A percentile compares a stretch with the other conserved stretches of the same genome.
phyloP scores from a whole-genome alignment of 1,284 basidiomycete genomes.

The Marasmius oreades region DNA sequence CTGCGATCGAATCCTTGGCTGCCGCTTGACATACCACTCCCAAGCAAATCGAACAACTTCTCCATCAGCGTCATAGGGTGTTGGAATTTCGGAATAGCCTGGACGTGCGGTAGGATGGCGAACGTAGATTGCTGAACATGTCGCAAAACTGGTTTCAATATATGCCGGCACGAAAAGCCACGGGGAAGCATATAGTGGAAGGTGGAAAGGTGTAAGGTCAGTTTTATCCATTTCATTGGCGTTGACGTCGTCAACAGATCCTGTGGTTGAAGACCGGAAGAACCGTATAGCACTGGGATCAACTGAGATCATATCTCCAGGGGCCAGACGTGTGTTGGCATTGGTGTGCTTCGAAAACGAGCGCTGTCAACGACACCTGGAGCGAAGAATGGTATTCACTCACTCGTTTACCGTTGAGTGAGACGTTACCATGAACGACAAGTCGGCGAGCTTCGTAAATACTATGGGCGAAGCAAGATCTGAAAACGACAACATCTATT shows the following conservation, averaged over 20 bases:
- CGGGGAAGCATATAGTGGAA: slow-evolving; percentile 86
- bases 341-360: slow-evolving; percentile 65
- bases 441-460: slow-evolving; percentile 88
- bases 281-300: slow-evolving; percentile 82
- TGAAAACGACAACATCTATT: slow-evolving; percentile 90
- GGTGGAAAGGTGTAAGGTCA: slow-evolving; percentile 71
- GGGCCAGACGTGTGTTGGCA: slow-evolving; percentile 87
- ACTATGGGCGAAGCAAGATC: slow-evolving; percentile 87
- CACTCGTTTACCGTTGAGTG: slow-evolving; percentile 88
- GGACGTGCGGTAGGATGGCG: slow-evolving; percentile 95
- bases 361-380: slow-evolving; percentile 5
- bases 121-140: slow-evolving; percentile 92
- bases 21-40: slow-evolving; percentile 85
- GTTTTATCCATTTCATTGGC: slow-evolving; percentile 16
- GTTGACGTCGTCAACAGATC: slow-evolving; percentile 29
- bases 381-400: slow-evolving; percentile 23
- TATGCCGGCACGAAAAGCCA: slow-evolving; percentile 96
- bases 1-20: slow-evolving; percentile 71
- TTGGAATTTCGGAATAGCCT: slow-evolving; percentile 89
- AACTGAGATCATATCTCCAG: slow-evolving; percentile 93
- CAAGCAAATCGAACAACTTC: slow-evolving; percentile 83
- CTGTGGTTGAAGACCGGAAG: slow-evolving; percentile 44
- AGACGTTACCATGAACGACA: slow-evolving; percentile 85
- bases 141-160: slow-evolving; percentile 86
- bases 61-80: slow-evolving; percentile 91